Evolutionary conservation across 148 eudicot genomes (phyloP), one percentile per base, ranked within the genome.

Genomic region (Amaranthus palmeri): DNA sequence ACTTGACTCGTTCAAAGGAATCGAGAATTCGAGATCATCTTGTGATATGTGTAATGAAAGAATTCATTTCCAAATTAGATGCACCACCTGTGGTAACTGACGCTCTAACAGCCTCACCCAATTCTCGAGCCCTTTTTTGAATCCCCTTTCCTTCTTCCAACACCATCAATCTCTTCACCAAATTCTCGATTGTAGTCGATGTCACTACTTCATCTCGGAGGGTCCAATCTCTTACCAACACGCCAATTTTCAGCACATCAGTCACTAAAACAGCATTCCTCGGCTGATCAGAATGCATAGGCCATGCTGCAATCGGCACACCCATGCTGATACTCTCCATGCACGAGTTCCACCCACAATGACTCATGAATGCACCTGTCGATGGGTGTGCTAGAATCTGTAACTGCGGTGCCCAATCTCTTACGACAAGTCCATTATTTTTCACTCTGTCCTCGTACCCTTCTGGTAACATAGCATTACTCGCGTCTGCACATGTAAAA

Each of bases 291-390:
- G 88, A 85, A 51, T 87, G 91, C 89, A 87, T 87, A 0, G 95
- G 95, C 95, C 91, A 87, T 0, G 89, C 76, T 2, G 76, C 81
- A 0, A 89, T 75, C 3, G 93, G 90, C 49, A 89, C 93, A 4
- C 91, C 95, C 88, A 84, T 81, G 8, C 76, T 77, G 3, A 90
- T 72, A 14, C 91, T 86, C 67, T 90, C 91, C 72, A 87, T 57
- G 68, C 96, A 85, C 3, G 93, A 89, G 63, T 85, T 86, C 93
- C 93, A 88, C 10, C 93, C 88, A 64, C 92, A 87, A 25, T 86
- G 86, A 54, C 86, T 83, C 78, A 88, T 57, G 63, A 90, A 90
- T 7, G 90, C 96, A 8, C 88, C 89, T 0, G 76, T 86, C 0
- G 92, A 66, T 4, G 71, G 45, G 65, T 90, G 96, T 0, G 65